phyloP scores from a whole-genome alignment of 2,329 filamentous ascomycete species.

The Penicillium sp. region DNA sequence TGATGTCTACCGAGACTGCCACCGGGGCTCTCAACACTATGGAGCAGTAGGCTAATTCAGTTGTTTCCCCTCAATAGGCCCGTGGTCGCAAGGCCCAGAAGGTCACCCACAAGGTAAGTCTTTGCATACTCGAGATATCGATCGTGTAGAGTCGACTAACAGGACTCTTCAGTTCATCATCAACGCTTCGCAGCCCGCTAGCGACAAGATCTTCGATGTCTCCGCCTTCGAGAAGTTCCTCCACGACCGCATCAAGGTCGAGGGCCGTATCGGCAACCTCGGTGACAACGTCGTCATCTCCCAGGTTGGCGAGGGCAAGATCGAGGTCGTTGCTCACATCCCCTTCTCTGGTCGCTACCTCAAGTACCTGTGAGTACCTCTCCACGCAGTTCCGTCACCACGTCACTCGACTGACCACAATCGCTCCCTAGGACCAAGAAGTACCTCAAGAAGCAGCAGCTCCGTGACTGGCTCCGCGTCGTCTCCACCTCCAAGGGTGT shows the following conservation, averaged over 20 bases:
- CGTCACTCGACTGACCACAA: constrained; percentile 7
- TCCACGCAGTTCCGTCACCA: neutral
- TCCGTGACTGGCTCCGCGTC: constrained; percentile 99
- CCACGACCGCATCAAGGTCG: constrained; percentile 99
- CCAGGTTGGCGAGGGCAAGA: constrained; percentile 91
- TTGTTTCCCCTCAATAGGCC: constrained; percentile 47
- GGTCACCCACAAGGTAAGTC: constrained; percentile 48
- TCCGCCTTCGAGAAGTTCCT: constrained; percentile 99
- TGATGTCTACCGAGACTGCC: constrained; percentile 4
- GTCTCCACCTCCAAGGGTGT: constrained; percentile 97
- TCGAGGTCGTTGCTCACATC: constrained; percentile 95
- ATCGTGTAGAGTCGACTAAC: constrained; percentile 2
- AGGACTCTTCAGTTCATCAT: constrained; percentile 73
- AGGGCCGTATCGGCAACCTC: constrained; percentile 92
- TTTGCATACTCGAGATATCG: neutral
- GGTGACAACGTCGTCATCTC: constrained; percentile 87
- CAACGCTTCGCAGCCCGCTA: constrained; percentile 96
- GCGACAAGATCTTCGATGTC: constrained; percentile 99
- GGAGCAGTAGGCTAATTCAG: constrained; percentile 93
- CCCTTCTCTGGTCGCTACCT: constrained; percentile 98
- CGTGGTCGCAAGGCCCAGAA: constrained; percentile 47
- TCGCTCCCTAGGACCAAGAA: constrained; percentile 79
- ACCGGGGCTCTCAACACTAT: constrained; percentile 29
- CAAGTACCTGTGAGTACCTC: constrained; percentile 85
- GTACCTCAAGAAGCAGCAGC: constrained; percentile 99